phyloP scores from a whole-genome alignment of 73 alveolate genomes.

The Breviolum minutum region DNA sequence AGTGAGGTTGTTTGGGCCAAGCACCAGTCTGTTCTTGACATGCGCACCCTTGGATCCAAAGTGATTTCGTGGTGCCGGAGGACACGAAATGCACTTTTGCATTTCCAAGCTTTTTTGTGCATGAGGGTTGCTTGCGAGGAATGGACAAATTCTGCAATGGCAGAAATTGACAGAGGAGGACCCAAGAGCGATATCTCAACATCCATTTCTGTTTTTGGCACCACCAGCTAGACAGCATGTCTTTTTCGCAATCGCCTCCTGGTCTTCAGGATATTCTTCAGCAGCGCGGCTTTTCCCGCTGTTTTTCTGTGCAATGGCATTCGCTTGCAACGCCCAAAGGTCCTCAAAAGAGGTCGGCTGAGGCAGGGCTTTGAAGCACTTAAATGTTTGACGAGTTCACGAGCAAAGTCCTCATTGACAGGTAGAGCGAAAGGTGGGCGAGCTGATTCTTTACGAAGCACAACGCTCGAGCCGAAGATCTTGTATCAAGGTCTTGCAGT shows the following conservation, averaged over 20 bases:
- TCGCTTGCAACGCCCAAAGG: constrained; percentile 25
- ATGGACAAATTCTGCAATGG: constrained; percentile 29
- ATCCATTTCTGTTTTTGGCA: too few relatives aligned
- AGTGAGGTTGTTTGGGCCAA: constrained; percentile 38
- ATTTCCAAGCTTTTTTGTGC: neutral
- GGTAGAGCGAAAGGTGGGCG: constrained; percentile 33
- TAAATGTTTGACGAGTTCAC: neutral
- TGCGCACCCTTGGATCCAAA: constrained; percentile 38
- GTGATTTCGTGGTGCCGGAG: constrained; percentile 26
- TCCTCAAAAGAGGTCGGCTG: constrained; percentile 38
- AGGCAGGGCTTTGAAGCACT: neutral
- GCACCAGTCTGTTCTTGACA: constrained; percentile 19
- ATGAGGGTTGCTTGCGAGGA: neutral
- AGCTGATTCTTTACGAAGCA: constrained; percentile 37
- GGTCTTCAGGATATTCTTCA: neutral
- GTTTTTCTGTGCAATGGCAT: constrained; percentile 44
- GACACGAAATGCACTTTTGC: neutral
- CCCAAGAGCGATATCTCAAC: neutral
- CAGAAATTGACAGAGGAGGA: neutral
- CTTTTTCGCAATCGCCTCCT: too few relatives aligned
- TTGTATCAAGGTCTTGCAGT: neutral
- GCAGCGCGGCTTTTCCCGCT: constrained; percentile 17
- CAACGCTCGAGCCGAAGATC: neutral
- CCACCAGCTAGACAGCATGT: neutral
- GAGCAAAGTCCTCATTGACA: neutral